A percentile compares a stretch with the other conserved stretches of the same genome.
phyloP scores from a whole-genome alignment of 768 basidiomycete genomes.

The Mycena alexandri region DNA sequence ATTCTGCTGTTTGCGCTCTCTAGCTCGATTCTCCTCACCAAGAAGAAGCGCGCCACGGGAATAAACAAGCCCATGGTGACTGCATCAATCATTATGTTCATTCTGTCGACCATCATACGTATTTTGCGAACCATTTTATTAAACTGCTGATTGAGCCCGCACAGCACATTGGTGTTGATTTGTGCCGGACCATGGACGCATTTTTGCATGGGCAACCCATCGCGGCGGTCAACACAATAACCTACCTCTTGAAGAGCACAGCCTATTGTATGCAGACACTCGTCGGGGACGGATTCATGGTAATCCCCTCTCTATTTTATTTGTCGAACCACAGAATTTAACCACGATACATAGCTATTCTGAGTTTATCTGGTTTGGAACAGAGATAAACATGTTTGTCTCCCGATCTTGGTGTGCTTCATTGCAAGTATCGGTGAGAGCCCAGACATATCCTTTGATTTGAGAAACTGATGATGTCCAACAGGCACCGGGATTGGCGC shows the following conservation, averaged over 20 bases:
- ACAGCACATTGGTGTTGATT: constrained; percentile 54
- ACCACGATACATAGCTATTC: constrained; percentile 45
- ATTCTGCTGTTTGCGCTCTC: constrained; percentile 13
- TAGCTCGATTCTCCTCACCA: constrained; percentile 8
- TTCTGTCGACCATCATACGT: constrained; percentile 27
- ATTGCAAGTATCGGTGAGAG: constrained; percentile 47
- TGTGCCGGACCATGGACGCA: constrained; percentile 50
- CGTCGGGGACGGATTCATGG: constrained; percentile 53
- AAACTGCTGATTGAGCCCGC: not conserved
- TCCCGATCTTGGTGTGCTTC: constrained; percentile 45
- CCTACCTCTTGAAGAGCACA: constrained; percentile 48
- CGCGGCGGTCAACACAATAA: constrained; percentile 39
- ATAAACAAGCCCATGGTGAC: constrained; percentile 15
- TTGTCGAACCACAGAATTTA: not conserved
- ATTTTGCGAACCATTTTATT: too few species aligned
- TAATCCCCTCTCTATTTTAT: constrained; percentile 36
- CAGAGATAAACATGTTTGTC: constrained; percentile 39
- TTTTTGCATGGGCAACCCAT: constrained; percentile 44
- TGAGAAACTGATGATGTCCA: not conserved
- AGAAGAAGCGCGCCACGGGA: not conserved
- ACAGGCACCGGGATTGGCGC: constrained; percentile 48
- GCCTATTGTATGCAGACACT: constrained; percentile 55
- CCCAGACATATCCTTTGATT: not conserved
- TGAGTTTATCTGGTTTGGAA: constrained; percentile 51
- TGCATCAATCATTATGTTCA: constrained; percentile 12